Percentiles rank a stretch among this genome's conserved stretches.
Conservation (phyloP, 805 yeast species). For the Teunomyces tritomae region DNA sequence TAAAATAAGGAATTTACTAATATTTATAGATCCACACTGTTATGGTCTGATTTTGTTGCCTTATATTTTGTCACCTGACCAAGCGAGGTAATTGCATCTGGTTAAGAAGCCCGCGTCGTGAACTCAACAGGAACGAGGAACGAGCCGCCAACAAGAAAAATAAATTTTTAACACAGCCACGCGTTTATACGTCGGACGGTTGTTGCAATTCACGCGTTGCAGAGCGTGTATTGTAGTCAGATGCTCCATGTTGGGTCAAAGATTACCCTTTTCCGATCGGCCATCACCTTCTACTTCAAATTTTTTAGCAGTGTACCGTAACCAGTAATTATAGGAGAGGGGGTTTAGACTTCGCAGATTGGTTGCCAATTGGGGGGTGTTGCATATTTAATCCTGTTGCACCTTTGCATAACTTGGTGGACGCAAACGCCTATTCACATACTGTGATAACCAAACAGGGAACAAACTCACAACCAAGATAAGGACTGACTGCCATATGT, state of each 20-base stretch:
- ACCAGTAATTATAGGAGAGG: background rate
- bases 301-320: background rate
- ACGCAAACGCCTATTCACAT: constrained; percentile 68
- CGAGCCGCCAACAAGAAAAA: background rate
- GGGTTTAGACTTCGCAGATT: no score
- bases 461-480: constrained; percentile 68
- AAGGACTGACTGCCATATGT: constrained; percentile 65
- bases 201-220: background rate
- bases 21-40: constrained; percentile 7
- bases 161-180: background rate
- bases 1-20: constrained; percentile 1
- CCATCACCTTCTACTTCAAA: background rate
- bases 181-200: background rate
- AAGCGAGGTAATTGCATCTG: background rate
- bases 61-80: constrained; percentile 1
- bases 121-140: constrained; percentile 3
- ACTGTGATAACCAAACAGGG: constrained; percentile 87
- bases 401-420: constrained; percentile 98
- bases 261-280: background rate
- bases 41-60: constrained; percentile 6
- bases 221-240: background rate
- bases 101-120: background rate
- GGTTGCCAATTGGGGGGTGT: background rate
- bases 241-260: background rate
- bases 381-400: constrained; percentile 57